Evolutionary conservation across 768 basidiomycete genomes (phyloP).

Genomic region (Serendipita sp.): DNA sequence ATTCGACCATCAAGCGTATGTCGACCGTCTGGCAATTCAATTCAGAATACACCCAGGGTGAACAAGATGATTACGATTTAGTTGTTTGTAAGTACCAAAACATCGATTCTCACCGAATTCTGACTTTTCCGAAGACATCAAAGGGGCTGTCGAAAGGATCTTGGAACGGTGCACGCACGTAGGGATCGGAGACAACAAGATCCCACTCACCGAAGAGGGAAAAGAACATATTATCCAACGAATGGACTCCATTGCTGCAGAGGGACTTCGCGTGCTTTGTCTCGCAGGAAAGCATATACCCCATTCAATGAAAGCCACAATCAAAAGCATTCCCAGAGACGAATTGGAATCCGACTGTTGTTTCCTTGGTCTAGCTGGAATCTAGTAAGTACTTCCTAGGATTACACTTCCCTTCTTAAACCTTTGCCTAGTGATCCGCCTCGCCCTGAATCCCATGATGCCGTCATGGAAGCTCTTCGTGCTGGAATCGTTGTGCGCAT

Average conservation of each 20-base stretch:
- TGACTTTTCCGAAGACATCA: constrained; percentile 13
- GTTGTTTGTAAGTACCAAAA: not conserved
- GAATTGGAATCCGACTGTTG: constrained; percentile 32
- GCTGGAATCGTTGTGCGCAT: constrained; percentile 36
- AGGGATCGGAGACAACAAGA: constrained; percentile 14
- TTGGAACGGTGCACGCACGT: constrained; percentile 30
- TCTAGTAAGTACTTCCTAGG: constrained; percentile 19
- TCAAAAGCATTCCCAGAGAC: constrained; percentile 22
- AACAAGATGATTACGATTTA: not conserved
- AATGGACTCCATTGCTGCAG: constrained; percentile 21
- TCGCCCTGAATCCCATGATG: constrained; percentile 34
- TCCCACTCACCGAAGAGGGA: constrained; percentile 15
- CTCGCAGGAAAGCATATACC: constrained; percentile 20
- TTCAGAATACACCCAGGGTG: not conserved
- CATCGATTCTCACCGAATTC: not conserved
- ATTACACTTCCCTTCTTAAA: not conserved
- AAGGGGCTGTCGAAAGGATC: constrained; percentile 31
- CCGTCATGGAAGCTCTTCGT: constrained; percentile 33
- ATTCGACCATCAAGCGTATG: constrained; percentile 39
- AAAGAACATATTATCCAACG: constrained; percentile 17
- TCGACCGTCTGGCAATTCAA: constrained; percentile 1
- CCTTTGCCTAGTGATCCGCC: constrained; percentile 28
- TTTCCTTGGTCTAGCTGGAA: constrained; percentile 40
- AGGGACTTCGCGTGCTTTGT: constrained; percentile 25
- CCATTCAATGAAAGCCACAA: constrained; percentile 19